A percentile compares a stretch with the other conserved stretches of the same genome.
Conservation (phyloP, 176 grass and related monocot genomes). For the Tuctoria greenei region DNA sequence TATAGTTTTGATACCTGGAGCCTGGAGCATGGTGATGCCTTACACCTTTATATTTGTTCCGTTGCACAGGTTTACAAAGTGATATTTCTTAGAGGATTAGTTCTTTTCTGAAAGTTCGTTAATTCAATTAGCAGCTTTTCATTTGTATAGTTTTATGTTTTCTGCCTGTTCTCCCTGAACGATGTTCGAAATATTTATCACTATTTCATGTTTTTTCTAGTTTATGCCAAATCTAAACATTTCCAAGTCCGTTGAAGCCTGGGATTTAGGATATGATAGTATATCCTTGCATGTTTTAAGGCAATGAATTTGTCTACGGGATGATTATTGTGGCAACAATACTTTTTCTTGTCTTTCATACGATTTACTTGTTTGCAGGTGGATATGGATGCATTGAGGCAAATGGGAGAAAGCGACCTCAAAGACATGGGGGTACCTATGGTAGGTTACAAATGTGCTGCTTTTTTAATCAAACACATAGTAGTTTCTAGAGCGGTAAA, state of each 20-base stretch:
- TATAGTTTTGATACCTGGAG: neutral
- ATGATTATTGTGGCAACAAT: neutral
- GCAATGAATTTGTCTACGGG: neutral
- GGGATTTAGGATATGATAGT: neutral
- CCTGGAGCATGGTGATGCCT: slow-evolving; percentile 10
- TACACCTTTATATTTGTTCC: slow-evolving; percentile 1
- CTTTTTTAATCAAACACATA: neutral
- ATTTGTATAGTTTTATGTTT: neutral
- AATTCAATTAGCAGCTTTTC: neutral
- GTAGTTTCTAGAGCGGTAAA: neutral
- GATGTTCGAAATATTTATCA: neutral
- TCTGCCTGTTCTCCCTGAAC: neutral
- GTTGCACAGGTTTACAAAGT: neutral
- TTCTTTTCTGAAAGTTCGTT: slow-evolving; percentile 1
- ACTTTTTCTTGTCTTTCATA: neutral
- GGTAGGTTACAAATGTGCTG: slow-evolving; percentile 47
- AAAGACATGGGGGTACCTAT: slow-evolving; percentile 97
- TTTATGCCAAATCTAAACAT: neutral
- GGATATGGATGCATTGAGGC: slow-evolving; percentile 79
- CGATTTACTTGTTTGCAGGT: slow-evolving; percentile 58
- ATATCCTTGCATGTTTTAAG: neutral
- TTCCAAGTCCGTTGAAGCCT: slow-evolving; percentile 11
- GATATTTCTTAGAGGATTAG: slow-evolving; percentile 8
- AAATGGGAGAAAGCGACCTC: slow-evolving; percentile 89
- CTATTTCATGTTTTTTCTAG: neutral